These are phyloP conservation scores for Paramecium biaurelia DNA, from an alignment of 73 alveolate species.

Conservation along the genomic window DNA sequence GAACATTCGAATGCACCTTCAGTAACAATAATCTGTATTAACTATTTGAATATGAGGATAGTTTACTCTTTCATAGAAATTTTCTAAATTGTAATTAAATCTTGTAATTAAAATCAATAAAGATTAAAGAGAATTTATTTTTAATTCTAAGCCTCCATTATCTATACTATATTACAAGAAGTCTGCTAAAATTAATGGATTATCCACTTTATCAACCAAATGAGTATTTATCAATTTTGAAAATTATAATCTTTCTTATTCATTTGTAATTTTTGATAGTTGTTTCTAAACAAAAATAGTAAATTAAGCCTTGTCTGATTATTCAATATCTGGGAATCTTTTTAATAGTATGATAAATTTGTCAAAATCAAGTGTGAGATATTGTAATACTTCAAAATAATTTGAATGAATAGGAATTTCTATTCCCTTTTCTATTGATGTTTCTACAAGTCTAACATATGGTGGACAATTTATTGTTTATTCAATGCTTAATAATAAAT, in stretches of 20 bases:
- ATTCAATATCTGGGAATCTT: constrained; percentile 19
- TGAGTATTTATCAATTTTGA: neutral
- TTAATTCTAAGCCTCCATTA: neutral
- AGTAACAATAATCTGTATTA: neutral
- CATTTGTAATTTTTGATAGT: neutral
- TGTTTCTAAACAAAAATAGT: neutral
- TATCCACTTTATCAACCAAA: constrained; percentile 34
- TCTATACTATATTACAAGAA: neutral
- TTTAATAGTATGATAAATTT: neutral
- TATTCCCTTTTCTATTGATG: neutral
- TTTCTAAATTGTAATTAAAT: constrained; percentile 23
- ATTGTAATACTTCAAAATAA: neutral
- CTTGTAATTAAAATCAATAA: constrained; percentile 3
- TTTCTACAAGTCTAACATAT: neutral
- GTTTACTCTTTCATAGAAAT: neutral
- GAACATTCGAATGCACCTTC: neutral
- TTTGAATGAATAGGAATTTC: neutral
- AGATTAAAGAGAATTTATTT: neutral
- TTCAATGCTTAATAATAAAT: neutral
- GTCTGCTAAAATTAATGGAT: constrained; percentile 24
- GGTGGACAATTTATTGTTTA: neutral
- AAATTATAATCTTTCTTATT: neutral
- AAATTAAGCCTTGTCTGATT: neutral
- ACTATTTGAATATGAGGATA: neutral
- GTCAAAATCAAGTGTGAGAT: neutral